These are phyloP conservation scores for Fonsecaea nubica DNA, from an alignment of 2,329 filamentous ascomycete species.

Conservation along the genomic window DNA sequence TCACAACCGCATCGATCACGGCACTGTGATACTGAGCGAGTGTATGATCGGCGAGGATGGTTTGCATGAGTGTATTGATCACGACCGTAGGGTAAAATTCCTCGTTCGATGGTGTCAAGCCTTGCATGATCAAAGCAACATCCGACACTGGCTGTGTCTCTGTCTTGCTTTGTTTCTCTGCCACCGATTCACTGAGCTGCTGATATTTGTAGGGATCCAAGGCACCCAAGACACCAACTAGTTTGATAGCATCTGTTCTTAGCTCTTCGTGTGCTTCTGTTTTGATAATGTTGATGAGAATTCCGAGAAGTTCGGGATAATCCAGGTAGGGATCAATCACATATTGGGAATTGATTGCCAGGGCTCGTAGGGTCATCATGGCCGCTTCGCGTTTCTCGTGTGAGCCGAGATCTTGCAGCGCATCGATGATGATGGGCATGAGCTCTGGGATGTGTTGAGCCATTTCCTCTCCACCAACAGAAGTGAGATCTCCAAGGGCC, in stretches of 20 bases:
- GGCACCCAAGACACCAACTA: conserved; percentile 94
- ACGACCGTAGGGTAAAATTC: conserved; percentile 99
- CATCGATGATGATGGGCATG: conserved; percentile 94
- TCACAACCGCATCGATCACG: conserved; percentile 98
- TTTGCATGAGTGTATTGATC: conserved; percentile 88
- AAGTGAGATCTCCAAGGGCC: conserved; percentile 91
- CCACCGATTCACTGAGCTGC: conserved; percentile 76
- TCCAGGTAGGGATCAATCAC: conserved; percentile 96
- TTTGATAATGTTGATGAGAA: conserved; percentile 92
- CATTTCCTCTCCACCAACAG: conserved; percentile 94
- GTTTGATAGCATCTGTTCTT: conserved; percentile 91
- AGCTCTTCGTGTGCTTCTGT: conserved; percentile 86
- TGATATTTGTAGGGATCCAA: conserved; percentile 96
- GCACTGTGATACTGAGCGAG: conserved; percentile 88
- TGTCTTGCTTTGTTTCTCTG: conserved; percentile 75
- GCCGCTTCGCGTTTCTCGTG: conserved; percentile 89
- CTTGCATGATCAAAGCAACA: conserved; percentile 97
- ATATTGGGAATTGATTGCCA: conserved; percentile 96
- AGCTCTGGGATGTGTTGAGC: conserved; percentile 85
- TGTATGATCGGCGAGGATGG: conserved; percentile 86
- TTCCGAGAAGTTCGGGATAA: conserved; percentile 89
- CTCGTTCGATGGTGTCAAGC: conserved; percentile 92
- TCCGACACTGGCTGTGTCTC: conserved; percentile 79
- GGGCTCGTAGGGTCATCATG: conserved; percentile 84
- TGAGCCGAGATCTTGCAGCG: conserved; percentile 91